Conservation (phyloP, 352 stramenopile genomes). For the Aphanomyces stellatus region DNA sequence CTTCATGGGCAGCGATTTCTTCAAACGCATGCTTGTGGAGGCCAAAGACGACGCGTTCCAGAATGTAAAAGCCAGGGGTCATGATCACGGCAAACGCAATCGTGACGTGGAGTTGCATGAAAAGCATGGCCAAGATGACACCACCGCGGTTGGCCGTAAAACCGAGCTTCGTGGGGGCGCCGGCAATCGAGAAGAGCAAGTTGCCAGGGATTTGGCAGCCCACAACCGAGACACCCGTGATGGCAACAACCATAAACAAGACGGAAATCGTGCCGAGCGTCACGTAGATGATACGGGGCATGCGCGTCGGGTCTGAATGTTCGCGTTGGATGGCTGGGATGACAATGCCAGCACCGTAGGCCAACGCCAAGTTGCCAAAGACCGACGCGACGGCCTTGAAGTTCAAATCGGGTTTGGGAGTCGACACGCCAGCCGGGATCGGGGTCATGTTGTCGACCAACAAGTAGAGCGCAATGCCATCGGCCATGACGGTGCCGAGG, state of each 20-base stretch:
- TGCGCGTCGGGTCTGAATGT: not conserved
- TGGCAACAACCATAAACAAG: not conserved
- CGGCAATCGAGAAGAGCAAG: not conserved
- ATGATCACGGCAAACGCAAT: not conserved
- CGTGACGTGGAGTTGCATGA: not conserved
- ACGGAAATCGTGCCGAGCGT: not conserved
- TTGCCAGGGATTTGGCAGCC: not conserved
- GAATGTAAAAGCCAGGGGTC: not conserved
- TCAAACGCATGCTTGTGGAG: not conserved
- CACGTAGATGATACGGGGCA: not conserved
- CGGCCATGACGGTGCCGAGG: not conserved
- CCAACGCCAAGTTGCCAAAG: not conserved
- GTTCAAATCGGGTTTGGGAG: not conserved
- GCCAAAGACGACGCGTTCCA: not conserved
- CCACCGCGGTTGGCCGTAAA: not conserved
- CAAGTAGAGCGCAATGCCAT: not conserved
- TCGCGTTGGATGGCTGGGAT: not conserved
- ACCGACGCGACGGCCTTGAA: not conserved
- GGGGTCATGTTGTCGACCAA: conserved; percentile 17
- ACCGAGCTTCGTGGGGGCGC: not conserved
- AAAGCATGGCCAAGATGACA: not conserved
- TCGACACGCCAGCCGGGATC: not conserved
- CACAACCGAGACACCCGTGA: not conserved
- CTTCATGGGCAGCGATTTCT: not conserved
- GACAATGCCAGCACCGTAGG: not conserved